Evolutionary conservation across 116 monocot species (phyloP), one percentile per base, ranked within the genome.

Genomic region (Papilionanthe hybrid): DNA sequence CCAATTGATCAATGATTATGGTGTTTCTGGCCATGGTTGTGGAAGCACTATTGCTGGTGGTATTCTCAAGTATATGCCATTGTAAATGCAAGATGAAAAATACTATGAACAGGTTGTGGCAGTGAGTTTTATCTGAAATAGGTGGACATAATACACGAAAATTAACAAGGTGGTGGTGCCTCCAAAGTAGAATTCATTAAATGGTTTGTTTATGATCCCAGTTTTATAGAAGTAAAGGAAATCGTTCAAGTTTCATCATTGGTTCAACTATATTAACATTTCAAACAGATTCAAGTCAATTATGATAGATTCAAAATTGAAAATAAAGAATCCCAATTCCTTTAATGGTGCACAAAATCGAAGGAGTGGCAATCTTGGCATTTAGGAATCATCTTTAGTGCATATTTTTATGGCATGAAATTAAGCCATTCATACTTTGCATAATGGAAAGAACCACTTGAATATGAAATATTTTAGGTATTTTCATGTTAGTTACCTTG

Each of bases 401-500:
- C 11, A 23, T 63, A 6, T 22, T n/a, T 23, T 63, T n/a, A 23
- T 27, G 23, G 27, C 65, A 28, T 65, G 65, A 65, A 65, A 65
- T 65, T 27, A 27, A 65, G 9, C 53, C 53, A 53, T 53, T 65
- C 27, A 65, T 7, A 25, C 9, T 7, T 65, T 58, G 19, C 5
- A 19, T 65, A 22, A n/a, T 23, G 1, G 22, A 10, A 63, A 5
- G 25, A 23, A 5, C 8, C 23, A 25, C 65, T 17, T 65, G 65
- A 65, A 65, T 65, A 65, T 65, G 22, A 25, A 27, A 27, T 27
- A 28, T 65, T 3, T 65, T 65, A 27, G 22, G 65, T 25, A 28
- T 65, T 65, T 65, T 65, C 65, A 65, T 65, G 27, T 65, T 65
- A 25, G 63, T 63, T 23, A 63, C 63, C 63, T 63, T 63, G 25